phyloP scores from a whole-genome alignment of 176 grass and related monocot genomes.

The Rhynchospora pubera region DNA sequence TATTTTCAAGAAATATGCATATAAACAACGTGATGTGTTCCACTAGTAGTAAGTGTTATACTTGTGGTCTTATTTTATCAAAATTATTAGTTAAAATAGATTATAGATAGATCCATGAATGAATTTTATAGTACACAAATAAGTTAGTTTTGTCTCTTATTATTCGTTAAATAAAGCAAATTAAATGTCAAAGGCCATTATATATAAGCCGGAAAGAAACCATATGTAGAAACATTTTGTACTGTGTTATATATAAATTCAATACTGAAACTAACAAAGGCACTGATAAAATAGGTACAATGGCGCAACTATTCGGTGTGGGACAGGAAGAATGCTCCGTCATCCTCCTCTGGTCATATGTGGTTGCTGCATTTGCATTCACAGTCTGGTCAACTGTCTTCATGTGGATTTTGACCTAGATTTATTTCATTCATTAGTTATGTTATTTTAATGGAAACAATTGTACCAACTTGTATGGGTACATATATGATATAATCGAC shows the following conservation, averaged over 20 bases:
- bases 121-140: background rate
- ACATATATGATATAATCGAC: background rate
- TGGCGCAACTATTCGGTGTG: conserved; percentile 28
- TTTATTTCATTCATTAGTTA: background rate
- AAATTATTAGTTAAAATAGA: background rate
- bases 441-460: background rate
- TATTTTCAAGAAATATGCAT: too few relatives aligned
- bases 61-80: background rate
- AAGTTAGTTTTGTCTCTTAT: background rate
- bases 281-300: conserved; percentile 15
- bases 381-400: conserved; percentile 24
- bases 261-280: background rate
- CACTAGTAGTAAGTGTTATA: too few relatives aligned
- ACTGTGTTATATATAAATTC: too few relatives aligned
- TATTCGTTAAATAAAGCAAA: too few relatives aligned
- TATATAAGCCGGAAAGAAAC: background rate
- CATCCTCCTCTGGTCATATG: conserved; percentile 28
- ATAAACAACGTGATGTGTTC: too few relatives aligned
- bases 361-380: conserved; percentile 4
- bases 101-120: background rate
- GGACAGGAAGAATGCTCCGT: conserved; percentile 33
- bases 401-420: conserved; percentile 17
- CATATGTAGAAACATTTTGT: background rate
- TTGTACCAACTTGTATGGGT: background rate
- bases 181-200: too few relatives aligned